Evolutionary conservation across 306 rosid species (phyloP), one percentile per base, ranked within the genome.

Genomic region (Delonix regia): DNA sequence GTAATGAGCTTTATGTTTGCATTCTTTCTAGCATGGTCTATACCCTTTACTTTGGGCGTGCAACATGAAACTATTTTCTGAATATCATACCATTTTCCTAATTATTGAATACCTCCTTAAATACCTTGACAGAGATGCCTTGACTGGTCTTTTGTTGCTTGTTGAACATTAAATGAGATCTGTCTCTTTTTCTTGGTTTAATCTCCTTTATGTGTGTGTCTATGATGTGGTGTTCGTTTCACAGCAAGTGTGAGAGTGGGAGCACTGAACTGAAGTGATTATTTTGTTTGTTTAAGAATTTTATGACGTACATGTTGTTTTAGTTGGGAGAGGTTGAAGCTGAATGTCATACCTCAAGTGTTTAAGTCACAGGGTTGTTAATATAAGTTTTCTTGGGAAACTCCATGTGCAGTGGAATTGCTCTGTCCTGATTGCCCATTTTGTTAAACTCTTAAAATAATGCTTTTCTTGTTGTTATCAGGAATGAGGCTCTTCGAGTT

Each of bases 401-500:
- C 21, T 15, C 5, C 48, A 36, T 15, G 38, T 18, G 27, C 47
- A 10, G 48, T 51, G 80, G 76, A 60, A 14, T 76, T 9, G 33
- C 18, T 59, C 11, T 41, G 2, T 9, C 53, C 63, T 30, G 68
- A 51, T 41, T 59, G 44, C 28, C 60, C 18, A 4, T 48, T 51
- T 47, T 22, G 5, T 19, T 6, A n/a, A 8, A 10, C 47, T 71
- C 3, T 33, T 71, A 0, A 8, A 76, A 67, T 41, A 53, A 47
- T n/a, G 27, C n/a, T 68, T 39, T 73, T 78, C 16, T 75, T 59
- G 47, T 76, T 65, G 51, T 45, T 57, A 27, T 76, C 81, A 95
- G 99, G 87, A 95, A 95, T 85, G 99, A 95, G 82, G 98, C 94
- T 81, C 98, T 95, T 71, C 97, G 99, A 61, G 99, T 95, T 85